Conservation (phyloP, 495 filamentous ascomycete genomes). For the Neurospora sp. region DNA sequence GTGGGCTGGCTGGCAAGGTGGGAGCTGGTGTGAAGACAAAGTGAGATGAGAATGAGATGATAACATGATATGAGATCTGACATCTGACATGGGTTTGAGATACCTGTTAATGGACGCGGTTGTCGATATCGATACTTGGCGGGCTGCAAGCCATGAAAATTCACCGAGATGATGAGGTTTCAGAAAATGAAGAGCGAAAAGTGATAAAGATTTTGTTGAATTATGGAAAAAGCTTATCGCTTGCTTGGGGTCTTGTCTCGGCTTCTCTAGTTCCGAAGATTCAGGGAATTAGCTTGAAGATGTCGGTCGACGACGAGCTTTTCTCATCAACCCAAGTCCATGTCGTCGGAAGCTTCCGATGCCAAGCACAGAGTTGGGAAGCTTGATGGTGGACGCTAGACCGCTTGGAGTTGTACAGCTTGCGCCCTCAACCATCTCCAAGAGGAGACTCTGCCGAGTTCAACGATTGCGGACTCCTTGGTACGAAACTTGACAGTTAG, state of each 20-base stretch:
- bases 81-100: neutral
- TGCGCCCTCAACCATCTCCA: neutral
- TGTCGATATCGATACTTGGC: neutral
- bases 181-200: neutral
- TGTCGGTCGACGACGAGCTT: neutral
- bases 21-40: conserved; percentile 49
- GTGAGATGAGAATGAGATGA: neutral
- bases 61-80: neutral
- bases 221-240: neutral
- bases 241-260: neutral
- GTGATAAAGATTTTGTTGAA: neutral
- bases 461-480: neutral
- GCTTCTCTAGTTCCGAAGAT: neutral
- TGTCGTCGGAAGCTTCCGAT: neutral
- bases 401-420: neutral
- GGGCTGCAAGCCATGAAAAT: neutral
- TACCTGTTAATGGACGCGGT: neutral
- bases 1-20: conserved; percentile 72
- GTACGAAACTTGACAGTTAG: neutral
- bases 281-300: neutral
- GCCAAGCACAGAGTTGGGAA: neutral
- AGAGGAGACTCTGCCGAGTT: too few species aligned
- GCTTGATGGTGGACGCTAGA: neutral
- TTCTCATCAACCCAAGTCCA: neutral
- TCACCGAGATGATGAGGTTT: neutral